A percentile compares a stretch with the other conserved stretches of the same genome.
These are phyloP conservation scores for Prunus salicina DNA, from an alignment of 306 rosid genomes.

Conservation along the genomic window DNA sequence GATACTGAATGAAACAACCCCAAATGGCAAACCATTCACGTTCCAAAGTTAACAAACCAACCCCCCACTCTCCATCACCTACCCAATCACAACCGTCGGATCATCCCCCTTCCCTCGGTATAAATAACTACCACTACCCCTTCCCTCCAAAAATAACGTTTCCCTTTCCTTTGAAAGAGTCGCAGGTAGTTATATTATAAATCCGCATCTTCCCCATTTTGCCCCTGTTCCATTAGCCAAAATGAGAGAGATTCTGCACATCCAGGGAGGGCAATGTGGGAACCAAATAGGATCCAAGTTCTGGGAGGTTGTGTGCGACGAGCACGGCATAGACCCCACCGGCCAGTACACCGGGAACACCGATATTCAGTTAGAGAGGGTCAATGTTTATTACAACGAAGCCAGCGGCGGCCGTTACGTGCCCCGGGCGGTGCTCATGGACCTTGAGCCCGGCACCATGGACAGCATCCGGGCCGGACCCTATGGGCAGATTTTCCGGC, in stretches of 20 bases:
- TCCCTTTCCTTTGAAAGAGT: conserved; percentile 8
- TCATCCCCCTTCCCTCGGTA: conserved; percentile 12
- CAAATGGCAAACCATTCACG: conserved; percentile 19
- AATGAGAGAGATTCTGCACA: conserved; percentile 80
- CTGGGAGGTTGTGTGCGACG: conserved; percentile 69
- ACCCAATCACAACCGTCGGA: conserved; percentile 8
- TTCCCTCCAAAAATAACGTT: not conserved
- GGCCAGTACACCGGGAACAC: conserved; percentile 46
- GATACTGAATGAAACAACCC: not conserved
- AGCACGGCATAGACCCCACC: conserved; percentile 57
- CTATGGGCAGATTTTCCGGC: conserved; percentile 70
- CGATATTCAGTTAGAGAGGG: conserved; percentile 55
- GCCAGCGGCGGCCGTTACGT: conserved; percentile 59
- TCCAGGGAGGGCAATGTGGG: conserved; percentile 80
- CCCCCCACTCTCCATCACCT: not conserved
- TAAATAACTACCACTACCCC: conserved; percentile 27
- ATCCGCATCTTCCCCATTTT: conserved; percentile 1
- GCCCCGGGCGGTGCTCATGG: conserved; percentile 79
- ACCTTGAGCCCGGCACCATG: conserved; percentile 85
- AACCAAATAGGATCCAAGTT: conserved; percentile 67
- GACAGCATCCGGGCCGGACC: conserved; percentile 56
- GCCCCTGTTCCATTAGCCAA: not conserved
- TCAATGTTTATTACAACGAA: conserved; percentile 56
- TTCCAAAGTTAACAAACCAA: not conserved
- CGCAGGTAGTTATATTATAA: conserved; percentile 19